Evolutionary conservation across 129 eudicot species (phyloP).

Genomic region (Silybum marianum): DNA sequence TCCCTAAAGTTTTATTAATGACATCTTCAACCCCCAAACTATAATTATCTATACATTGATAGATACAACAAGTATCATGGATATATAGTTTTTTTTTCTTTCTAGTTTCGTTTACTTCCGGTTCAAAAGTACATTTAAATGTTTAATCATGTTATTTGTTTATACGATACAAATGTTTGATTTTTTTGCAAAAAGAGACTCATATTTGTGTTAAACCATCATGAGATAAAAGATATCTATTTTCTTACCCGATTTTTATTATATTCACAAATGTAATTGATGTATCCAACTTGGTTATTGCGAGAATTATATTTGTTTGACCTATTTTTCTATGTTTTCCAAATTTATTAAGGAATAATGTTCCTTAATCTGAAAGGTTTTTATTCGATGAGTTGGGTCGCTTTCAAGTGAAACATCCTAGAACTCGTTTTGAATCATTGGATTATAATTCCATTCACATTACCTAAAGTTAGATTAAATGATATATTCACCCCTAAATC

Average conservation of each 20-base stretch:
- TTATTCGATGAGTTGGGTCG: conserved; percentile 6
- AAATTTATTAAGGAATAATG: not conserved
- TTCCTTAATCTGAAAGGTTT: not conserved
- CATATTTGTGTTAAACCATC: too few relatives aligned
- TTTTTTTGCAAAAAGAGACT: not conserved
- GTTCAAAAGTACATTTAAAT: too few relatives aligned
- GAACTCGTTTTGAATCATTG: conserved; percentile 2
- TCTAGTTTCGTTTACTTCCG: too few relatives aligned
- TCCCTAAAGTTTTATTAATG: not conserved
- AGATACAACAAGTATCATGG: too few relatives aligned
- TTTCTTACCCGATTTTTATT: not conserved
- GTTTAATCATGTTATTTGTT: too few relatives aligned
- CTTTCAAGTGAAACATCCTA: conserved; percentile 20
- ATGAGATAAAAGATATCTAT: not conserved
- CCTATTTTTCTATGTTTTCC: not conserved
- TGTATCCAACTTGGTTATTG: not conserved
- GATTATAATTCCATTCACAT: conserved; percentile 14
- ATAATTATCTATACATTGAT: not conserved
- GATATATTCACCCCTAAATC: not conserved
- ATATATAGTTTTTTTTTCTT: too few relatives aligned
- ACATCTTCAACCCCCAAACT: not conserved
- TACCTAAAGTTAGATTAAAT: not conserved
- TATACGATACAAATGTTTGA: not conserved
- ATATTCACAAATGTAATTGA: not conserved
- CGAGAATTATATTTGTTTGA: not conserved